These are phyloP conservation scores for Scedosporium apiospermum DNA, from an alignment of 2,329 filamentous ascomycete genomes.

Conservation along the genomic window DNA sequence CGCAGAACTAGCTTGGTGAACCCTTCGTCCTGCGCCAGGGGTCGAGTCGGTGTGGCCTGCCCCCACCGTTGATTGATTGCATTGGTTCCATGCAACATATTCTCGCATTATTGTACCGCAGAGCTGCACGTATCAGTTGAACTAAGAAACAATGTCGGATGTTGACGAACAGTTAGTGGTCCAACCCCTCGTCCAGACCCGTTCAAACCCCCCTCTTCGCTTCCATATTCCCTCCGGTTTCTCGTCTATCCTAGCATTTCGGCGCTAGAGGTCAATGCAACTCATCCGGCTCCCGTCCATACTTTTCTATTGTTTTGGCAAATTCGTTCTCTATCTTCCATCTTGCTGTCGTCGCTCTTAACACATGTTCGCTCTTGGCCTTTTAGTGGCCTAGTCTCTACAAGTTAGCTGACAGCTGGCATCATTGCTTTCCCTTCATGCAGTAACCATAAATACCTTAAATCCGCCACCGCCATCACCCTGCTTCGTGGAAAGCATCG, in stretches of 20 bases:
- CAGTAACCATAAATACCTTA: conserved; percentile 43
- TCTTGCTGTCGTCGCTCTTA: not conserved
- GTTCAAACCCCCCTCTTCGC: not conserved
- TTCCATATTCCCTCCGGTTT: not conserved
- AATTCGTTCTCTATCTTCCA: not conserved
- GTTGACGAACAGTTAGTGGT: conserved; percentile 2
- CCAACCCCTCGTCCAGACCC: not conserved
- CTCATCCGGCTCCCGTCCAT: too few relatives aligned
- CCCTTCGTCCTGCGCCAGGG: not conserved
- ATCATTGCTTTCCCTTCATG: not conserved
- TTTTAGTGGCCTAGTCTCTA: conserved; percentile 11
- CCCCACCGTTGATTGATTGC: not conserved
- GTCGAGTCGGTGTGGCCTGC: not conserved
- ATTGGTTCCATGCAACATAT: not conserved
- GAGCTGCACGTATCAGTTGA: conserved; percentile 4
- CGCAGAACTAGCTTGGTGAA: not conserved
- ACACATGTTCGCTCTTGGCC: not conserved
- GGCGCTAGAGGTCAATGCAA: too few relatives aligned
- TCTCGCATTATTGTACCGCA: conserved; percentile 1
- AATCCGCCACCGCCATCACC: conserved; percentile 40
- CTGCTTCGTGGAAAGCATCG: conserved; percentile 38
- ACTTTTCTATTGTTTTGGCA: not conserved
- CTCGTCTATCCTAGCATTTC: too few relatives aligned
- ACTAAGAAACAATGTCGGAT: conserved; percentile 9
- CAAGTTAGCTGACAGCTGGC: conserved; percentile 4